Evolutionary conservation across 805 yeast genomes (phyloP), one percentile per base, ranked within the genome.

Genomic region (Metschnikowia lochheadii): DNA sequence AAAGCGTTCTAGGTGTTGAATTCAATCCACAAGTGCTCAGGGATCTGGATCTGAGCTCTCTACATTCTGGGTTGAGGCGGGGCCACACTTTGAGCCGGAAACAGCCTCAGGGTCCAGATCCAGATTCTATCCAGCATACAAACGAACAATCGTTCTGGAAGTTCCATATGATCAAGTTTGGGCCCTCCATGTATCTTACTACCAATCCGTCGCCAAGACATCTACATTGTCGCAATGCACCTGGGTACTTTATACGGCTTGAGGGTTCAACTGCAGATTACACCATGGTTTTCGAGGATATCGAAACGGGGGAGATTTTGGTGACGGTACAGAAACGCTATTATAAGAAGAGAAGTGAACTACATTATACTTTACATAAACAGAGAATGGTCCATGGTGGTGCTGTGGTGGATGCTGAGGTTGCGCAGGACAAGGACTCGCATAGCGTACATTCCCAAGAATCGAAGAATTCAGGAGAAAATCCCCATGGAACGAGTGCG

Each of bases 171-270:
- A 61, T 81, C 21, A 75, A 72, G 48, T 67, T 81, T 46, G 82
- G 83, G 10, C 74, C 72, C 37, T 83, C 79, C 56, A 66, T 82
- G 43, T 84, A 83, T 60, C 60, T 85, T 42, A 78, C 89, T 1
- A 85, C 91, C 0, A 85, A 82, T 56, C 90, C 90, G 0, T 83
- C 81, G 20, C 64, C 72, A 17, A 75, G 78, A 53, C 89, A 85
- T 61, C 63, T 79, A 35, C 78, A 76, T 55, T 78, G 85, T 48
- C 68, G 86, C 32, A 72, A 75, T 55, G 87, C 82, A 0, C 89
- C 89, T 0, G 82, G 87, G 3, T 82, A 79, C 58, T 80, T 76
- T 56, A 79, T 84, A 2, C 48, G 41, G 2, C 34, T 52, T 2
- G 37, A 46, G 2, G 50, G 50, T n/a, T 31, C 36, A 14, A 7